Base-by-base conservation (phyloP, 768 basidiomycete genomes). In the Agaricus subrufescens region DNA sequence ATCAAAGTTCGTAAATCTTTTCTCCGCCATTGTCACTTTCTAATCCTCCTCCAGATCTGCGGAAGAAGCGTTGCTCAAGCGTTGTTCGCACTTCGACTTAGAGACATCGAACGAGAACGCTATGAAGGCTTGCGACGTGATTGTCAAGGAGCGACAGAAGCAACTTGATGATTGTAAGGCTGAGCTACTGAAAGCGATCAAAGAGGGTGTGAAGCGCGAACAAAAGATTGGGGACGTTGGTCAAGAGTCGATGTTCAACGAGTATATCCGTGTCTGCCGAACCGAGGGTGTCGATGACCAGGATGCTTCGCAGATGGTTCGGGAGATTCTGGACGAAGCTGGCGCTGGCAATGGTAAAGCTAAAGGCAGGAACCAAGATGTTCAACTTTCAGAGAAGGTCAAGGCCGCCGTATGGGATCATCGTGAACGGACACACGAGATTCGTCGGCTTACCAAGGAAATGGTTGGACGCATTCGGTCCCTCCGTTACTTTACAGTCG, bases 11-110 rank as follows among this genome's bases (percentile, higher is more conserved):
- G 90, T 76, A 12, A 23, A 15, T 6, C 25, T 25, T 6, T 23
- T 50, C 26, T 44, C 52, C 52, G 57, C 58, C 45, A 44, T 10
- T 48, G 34, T 15, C 9, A 45, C 54, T 47, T 29, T 52, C 42
- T 14, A 57, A 30, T 23, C 6, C 14, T 34, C 23, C 52, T 19
- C 38, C 58, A 94, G 91, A 62, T 82, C 91, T 58, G 91, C 91
- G 2, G 91, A 94, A 65, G 93, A 97, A 73, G 94, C 94, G 1
- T 80, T 98, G 10, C 78, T 98, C 57, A 98, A 98, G 66, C 88
- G 95, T 39, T 96, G 94, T 67, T 95, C 94, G 4, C 94, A 96
- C 67, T 98, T 96, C 69, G 91, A 94, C 61, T 77, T 94, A 34
- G 90, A 92, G 53, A 82, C 81, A 15, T 74, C 76, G 8, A 83